Evolutionary conservation across 1,284 basidiomycete species (phyloP), one percentile per base, ranked within the genome.

Genomic region (Sanghuangporus baumii): DNA sequence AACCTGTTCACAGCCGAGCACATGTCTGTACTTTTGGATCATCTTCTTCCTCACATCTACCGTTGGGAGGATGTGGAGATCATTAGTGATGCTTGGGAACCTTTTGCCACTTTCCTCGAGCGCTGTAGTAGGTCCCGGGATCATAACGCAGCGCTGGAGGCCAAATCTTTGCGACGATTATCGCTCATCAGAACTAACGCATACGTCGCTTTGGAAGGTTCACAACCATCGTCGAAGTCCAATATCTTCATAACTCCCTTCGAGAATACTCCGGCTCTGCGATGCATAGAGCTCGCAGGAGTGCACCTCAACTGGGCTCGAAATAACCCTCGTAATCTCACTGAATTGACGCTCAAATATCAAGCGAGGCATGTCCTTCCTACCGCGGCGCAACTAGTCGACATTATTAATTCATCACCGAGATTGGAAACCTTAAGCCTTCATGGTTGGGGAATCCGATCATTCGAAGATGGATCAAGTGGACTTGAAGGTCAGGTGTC

Each of bases 1-100:
- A 82, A 83, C 62, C 59, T 59, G 3, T 80, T 83, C 62, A 69
- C 71, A 14, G 70, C 71, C 69, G 67, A 74, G 43, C 73, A 77
- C 31, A 79, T 84, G 78, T 73, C 78, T 54, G 63, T 69, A 6
- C 67, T 82, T 26, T 71, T 84, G 61, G 73, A 72, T 12, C 69
- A 79, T 37, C 71, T 85, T 11, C 65, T 79, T 8, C 75, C 76
- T 12, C 78, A 80, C 16, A 74, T 75, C 9, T 57, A 66, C 14
- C 77, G 81, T 52, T 85, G 83, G 83, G 71, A 73, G 55, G 71
- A 65, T 8, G 59, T 85, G 52, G 77, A 80, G 59, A 70, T 85
- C 26, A 70, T 81, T 48, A 77, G 81, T 0, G 83, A 85, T 64
- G 85, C 81, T 3, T 85, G 83, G 83, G 73, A 73, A 4, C 83